Evolutionary conservation across 495 filamentous ascomycete species (phyloP).

Genomic region (Symbiotaphrina buchneri): DNA sequence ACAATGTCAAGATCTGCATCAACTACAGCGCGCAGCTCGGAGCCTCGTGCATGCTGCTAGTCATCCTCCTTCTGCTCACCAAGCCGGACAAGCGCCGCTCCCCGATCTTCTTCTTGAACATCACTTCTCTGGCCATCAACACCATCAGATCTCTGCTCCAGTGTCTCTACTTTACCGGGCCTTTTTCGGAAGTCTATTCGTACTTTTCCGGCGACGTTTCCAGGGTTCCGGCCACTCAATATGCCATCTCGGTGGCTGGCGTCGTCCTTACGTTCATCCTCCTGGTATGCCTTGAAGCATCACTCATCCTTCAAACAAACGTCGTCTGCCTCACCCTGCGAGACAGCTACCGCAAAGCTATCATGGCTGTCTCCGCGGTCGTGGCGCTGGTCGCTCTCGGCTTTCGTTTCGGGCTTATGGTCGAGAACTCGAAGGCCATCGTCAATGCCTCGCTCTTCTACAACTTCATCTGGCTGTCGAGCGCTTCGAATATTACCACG

Average conservation of each 20-base stretch:
- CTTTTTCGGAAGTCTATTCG: slow-evolving; percentile 34
- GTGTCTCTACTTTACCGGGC: slow-evolving; percentile 30
- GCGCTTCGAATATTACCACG: slow-evolving; percentile 26
- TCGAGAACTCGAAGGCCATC: slow-evolving; percentile 31
- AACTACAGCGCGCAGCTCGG: slow-evolving; percentile 55
- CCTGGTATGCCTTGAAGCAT: slow-evolving; percentile 33
- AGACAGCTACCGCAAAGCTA: slow-evolving; percentile 14
- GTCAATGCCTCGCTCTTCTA: slow-evolving; percentile 11
- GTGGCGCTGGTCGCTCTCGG: slow-evolving; percentile 32
- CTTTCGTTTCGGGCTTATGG: slow-evolving; percentile 32
- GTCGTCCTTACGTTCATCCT: slow-evolving; percentile 32
- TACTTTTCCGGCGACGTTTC: slow-evolving; percentile 32
- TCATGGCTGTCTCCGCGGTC: slow-evolving; percentile 23
- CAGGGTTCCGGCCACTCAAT: slow-evolving; percentile 21
- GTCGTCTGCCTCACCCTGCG: slow-evolving; percentile 31
- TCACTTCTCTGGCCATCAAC: slow-evolving; percentile 33
- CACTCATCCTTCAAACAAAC: slow-evolving; percentile 51
- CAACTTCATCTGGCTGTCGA: slow-evolving; percentile 21
- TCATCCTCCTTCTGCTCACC: slow-evolving; percentile 41
- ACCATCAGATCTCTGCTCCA: slow-evolving; percentile 34
- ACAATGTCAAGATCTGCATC: slow-evolving; percentile 33
- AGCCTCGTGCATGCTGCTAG: slow-evolving; percentile 40
- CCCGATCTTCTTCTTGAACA: slow-evolving; percentile 39
- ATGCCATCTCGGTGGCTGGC: slow-evolving; percentile 25
- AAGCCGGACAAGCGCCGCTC: slow-evolving; percentile 34